phyloP scores from a whole-genome alignment of 352 stramenopile species.

The Phytopythium montanum region DNA sequence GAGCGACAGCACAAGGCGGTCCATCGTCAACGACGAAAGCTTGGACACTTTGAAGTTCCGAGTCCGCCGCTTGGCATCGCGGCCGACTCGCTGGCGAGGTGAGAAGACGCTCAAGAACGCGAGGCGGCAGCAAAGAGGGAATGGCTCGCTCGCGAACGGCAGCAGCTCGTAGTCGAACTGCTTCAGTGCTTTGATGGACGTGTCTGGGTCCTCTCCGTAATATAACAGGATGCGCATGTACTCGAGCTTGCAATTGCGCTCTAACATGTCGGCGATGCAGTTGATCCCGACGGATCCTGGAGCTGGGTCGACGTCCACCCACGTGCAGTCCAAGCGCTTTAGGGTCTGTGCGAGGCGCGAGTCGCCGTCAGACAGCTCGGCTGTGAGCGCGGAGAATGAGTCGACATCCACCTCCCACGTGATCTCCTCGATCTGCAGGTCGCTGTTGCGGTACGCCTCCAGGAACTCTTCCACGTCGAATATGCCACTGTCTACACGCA shows the following conservation, averaged over 20 bases:
- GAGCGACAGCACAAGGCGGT: neutral
- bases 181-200: neutral
- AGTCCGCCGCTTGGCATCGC: neutral
- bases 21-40: neutral
- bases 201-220: neutral
- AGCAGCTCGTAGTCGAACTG: neutral
- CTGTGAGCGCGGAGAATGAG: neutral
- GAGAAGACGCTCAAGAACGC: neutral
- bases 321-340: neutral
- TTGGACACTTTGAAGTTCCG: neutral
- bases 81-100: neutral
- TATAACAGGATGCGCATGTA: neutral
- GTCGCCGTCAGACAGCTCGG: neutral
- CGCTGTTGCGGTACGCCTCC: neutral
- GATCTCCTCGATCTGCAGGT: neutral
- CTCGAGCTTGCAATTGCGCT: neutral
- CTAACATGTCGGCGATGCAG: neutral
- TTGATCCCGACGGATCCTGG: neutral
- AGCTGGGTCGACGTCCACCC: neutral
- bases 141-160: neutral
- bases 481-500: neutral
- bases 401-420: neutral
- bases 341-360: neutral
- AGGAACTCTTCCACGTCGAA: neutral
- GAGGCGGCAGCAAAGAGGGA: neutral